A percentile compares a stretch with the other conserved stretches of the same genome.
Conservation (phyloP, 768 basidiomycete genomes). For the Lactarius quietus region DNA sequence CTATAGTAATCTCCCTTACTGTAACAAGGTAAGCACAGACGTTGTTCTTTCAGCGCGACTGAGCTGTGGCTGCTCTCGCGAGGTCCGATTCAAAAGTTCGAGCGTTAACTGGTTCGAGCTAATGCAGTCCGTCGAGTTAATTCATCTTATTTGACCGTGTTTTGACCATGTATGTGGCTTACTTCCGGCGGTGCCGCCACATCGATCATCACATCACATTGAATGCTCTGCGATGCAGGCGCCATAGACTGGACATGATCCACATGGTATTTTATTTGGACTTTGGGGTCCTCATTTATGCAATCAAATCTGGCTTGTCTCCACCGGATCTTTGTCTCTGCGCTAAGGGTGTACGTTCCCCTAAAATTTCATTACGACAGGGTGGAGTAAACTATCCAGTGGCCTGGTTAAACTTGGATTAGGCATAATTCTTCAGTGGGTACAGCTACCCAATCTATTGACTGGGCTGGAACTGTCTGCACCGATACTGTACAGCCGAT, state of each 20-base stretch:
- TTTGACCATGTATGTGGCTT: too few species aligned
- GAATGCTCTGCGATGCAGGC: not conserved
- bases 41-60: too few species aligned
- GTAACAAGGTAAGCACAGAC: not conserved
- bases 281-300: not conserved
- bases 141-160: too few species aligned
- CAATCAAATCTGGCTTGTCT: not conserved
- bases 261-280: not conserved
- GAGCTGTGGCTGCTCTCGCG: too few species aligned
- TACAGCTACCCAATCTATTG: not conserved
- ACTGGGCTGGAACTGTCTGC: not conserved
- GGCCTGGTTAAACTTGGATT: too few species aligned
- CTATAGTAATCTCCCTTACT: not conserved
- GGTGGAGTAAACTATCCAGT: too few species aligned
- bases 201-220: too few species aligned
- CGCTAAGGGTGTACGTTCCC: not conserved
- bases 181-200: not conserved
- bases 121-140: too few species aligned
- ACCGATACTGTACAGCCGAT: not conserved
- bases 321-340: not conserved
- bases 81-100: too few species aligned
- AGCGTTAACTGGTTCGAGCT: too few species aligned
- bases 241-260: not conserved
- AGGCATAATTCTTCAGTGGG: not conserved
- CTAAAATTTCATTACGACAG: not conserved